A percentile compares a stretch with the other conserved stretches of the same genome.
Conservation (phyloP, 768 basidiomycete species). For the Podaxis rugospora region DNA sequence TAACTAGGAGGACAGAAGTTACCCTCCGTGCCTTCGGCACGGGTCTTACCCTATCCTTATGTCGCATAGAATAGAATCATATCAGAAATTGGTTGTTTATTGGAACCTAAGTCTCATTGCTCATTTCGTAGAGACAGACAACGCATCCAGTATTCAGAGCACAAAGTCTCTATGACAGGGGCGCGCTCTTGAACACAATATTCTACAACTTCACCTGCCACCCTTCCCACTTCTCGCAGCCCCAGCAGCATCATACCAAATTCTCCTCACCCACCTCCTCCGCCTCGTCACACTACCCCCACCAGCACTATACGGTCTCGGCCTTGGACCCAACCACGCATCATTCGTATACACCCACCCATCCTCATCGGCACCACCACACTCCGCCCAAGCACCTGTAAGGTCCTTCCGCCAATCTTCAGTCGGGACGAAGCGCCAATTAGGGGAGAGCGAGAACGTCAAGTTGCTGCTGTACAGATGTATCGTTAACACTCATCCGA, state of each 20-base stretch:
- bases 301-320: constrained; percentile 36
- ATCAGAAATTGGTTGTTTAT: no score
- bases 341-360: constrained; percentile 86
- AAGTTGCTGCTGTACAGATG: constrained; percentile 61
- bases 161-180: no score
- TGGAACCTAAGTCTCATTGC: no score
- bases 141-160: no score
- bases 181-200: no score
- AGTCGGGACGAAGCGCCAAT: constrained; percentile 71
- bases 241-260: constrained; percentile 45
- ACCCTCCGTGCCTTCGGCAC: no score
- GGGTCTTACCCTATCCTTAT: no score
- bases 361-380: constrained; percentile 34
- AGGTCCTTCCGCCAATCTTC: constrained; percentile 77
- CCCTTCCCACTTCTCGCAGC: background rate
- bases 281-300: constrained; percentile 56
- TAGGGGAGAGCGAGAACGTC: constrained; percentile 70
- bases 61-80: no score
- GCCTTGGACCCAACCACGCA: constrained; percentile 55
- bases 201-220: no score
- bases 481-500: background rate
- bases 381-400: constrained; percentile 49
- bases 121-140: no score
- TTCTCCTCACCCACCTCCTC: constrained; percentile 64
- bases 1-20: no score